Evolutionary conservation across 2,329 filamentous ascomycete species (phyloP).

Genomic region (Alternaria incomplexa): DNA sequence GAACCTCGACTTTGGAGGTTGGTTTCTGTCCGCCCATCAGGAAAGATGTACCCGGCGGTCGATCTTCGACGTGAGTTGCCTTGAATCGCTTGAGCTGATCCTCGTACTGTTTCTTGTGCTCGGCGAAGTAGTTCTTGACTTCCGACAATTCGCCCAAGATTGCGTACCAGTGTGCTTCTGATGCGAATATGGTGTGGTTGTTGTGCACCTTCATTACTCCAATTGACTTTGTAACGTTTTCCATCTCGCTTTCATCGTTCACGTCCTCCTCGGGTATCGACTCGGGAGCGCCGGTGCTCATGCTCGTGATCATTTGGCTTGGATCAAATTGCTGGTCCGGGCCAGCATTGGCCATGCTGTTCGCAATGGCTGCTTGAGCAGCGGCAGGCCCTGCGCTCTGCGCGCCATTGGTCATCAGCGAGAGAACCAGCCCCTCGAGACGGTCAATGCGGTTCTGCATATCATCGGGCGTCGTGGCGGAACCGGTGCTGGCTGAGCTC

Average conservation of each 20-base stretch:
- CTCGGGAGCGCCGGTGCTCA: constrained; percentile 62
- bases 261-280: constrained; percentile 60
- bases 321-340: constrained; percentile 57
- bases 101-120: constrained; percentile 88
- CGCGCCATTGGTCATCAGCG: constrained; percentile 89
- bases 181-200: constrained; percentile 56
- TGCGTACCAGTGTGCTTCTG: constrained; percentile 60
- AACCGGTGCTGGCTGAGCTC: constrained; percentile 61
- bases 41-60: constrained; percentile 73
- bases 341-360: constrained; percentile 51
- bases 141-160: constrained; percentile 74
- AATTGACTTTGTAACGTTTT: constrained; percentile 57
- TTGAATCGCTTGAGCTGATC: constrained; percentile 79
- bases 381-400: constrained; percentile 64
- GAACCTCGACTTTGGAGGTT: constrained; percentile 76
- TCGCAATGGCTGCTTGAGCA: constrained; percentile 64
- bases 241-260: constrained; percentile 68
- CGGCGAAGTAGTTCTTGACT: constrained; percentile 87
- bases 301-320: constrained; percentile 61
- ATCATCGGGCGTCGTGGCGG: constrained; percentile 77
- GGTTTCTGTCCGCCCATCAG: constrained; percentile 75
- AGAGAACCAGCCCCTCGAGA: constrained; percentile 88
- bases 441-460: constrained; percentile 99
- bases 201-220: constrained; percentile 61
- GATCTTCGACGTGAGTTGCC: constrained; percentile 64